Evolutionary conservation across 441 rosid species (phyloP), one percentile per base, ranked within the genome.

Genomic region (Euphorbia corollata): DNA sequence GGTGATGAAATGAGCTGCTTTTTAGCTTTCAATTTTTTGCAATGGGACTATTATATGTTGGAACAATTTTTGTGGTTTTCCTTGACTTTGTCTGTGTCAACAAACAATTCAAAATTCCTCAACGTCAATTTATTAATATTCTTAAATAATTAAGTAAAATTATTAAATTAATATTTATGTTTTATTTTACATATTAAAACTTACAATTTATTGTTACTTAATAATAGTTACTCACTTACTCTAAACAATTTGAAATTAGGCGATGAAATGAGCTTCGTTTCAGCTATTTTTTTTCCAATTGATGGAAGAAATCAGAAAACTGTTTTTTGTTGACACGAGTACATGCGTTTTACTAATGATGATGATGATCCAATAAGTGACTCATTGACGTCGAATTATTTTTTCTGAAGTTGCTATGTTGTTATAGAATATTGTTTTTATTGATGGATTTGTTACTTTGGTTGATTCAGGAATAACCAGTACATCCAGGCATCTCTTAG

Each of bases 381-480:
- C 22, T 19, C 16, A 12, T 38, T 62, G 10, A 27, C 51, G 20
- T 62, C 39, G 0, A 20, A 62, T 30, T 61, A 22, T 38, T 27
- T 36, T 1, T 30, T 8, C 16, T 20, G 34, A 43, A 32, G 45
- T 38, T 68, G 56, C 9, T 47, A 71, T 58, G 27, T 51, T 68
- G 57, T 61, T 61, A 19, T 18, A 65, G 32, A 57, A 23, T 18
- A 56, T 41, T 8, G 53, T 12, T 68, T 22, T 59, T 18, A 27
- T 68, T 59, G 23, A 66, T 59, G 13, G 70, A 64, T 66, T 71
- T 61, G 56, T 73, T 76, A 23, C n/a, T 20, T 69, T 59, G 64
- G 38, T 75, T 72, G 77, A 73, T 59, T 68, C 86, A 89, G 98
- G 89, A 75, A 72, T 84, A 69, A 83, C 83, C 69, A 82, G 87